Percentiles rank a stretch among this genome's conserved stretches.
These are phyloP conservation scores for Mitragyna speciosa DNA, from an alignment of 257 asterid species.

Conservation along the genomic window DNA sequence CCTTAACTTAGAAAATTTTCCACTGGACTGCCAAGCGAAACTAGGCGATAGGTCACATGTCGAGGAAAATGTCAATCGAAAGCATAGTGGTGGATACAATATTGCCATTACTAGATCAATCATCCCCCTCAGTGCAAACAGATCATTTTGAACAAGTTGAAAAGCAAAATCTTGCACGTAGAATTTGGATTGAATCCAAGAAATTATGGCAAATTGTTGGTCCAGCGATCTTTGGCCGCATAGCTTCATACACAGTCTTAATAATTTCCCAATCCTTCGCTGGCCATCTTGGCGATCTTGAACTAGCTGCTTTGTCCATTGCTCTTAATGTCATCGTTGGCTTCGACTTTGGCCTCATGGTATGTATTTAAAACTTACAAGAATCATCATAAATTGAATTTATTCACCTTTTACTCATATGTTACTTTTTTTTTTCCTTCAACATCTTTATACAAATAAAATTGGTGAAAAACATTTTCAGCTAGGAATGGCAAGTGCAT, in stretches of 20 bases:
- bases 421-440: no score
- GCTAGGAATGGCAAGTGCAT: conserved; percentile 93
- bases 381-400: no score
- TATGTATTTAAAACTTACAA: conserved; percentile 13
- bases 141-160: neutral
- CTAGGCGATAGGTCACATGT: no score
- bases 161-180: conserved; percentile 7
- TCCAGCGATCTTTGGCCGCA: conserved; percentile 81
- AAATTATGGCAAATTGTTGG: conserved; percentile 84
- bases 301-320: conserved; percentile 81
- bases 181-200: conserved; percentile 47
- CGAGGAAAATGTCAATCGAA: conserved; percentile 13
- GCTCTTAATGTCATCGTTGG: conserved; percentile 59
- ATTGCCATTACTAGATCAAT: conserved; percentile 13
- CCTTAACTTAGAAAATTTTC: no score
- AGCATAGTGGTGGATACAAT: neutral
- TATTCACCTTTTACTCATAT: no score
- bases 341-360: conserved; percentile 81
- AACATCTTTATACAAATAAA: no score
- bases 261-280: conserved; percentile 79
- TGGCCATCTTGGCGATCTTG: conserved; percentile 87
- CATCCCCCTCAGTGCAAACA: conserved; percentile 5
- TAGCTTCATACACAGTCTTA: conserved; percentile 69
- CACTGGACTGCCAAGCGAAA: no score
- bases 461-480: no score